Base-by-base conservation (phyloP, 257 asterid species). In the Capsicum pubescens region DNA sequence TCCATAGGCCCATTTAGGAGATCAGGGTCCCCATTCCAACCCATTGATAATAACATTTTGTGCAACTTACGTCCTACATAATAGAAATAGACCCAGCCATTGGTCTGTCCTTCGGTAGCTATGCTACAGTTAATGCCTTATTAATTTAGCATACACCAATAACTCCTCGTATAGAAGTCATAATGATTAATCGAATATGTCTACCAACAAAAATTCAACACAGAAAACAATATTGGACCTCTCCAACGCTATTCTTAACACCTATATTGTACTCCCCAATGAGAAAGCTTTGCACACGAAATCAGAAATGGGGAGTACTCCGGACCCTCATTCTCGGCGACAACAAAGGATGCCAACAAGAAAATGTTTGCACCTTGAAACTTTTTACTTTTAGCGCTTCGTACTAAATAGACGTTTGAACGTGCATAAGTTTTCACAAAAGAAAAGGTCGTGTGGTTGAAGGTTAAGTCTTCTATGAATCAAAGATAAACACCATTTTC, bases 21-120 rank as follows among this genome's bases (percentile, higher is more conserved):
- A 52, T 8, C 14, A 21, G 17, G 63, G 11, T 15, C 61, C 81
- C 50, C 50, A 26, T 26, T 26, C 12, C 64, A 76, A 54, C 81
- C 81, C 14, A 26, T 4, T 54, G 81, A 26, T 26, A 26, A 3
- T 54, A 26, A 52, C 44, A 21, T 7, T 26, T 76, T 8, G 57
- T 9, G 26, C 26, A 14, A 54, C 81, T 54, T 7, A 5, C 54
- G 81, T 26, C 15, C 59, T 74, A 6, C 6, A 72, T n/a, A 48
- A 72, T 19, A 36, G 10, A 72, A 48, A 72, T 19, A 36, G 10
- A 72, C 80, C 36, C 7, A 0, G 11, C 6, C 44, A 3, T 48
- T 50, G 63, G 81, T n/a, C n/a, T 68, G 52, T 69, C 54, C 54
- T 39, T 69, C 16, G 77, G 77, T 69, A 69, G 77, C 16, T 69